Evolutionary conservation across 2,329 filamentous ascomycete genomes (phyloP).

Genomic region (Diaporthe citrichinensis): DNA sequence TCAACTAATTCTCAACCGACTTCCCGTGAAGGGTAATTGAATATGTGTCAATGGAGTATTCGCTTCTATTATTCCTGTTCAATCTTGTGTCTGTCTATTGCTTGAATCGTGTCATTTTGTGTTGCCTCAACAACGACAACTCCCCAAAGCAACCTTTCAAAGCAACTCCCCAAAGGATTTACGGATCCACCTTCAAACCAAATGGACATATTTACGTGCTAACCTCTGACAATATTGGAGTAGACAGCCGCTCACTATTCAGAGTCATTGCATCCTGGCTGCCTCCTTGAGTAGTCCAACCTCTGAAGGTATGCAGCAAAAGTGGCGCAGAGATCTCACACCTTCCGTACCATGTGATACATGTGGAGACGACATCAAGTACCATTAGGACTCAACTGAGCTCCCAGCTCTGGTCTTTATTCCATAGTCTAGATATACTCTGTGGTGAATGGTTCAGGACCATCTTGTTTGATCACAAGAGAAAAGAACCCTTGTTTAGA

Average conservation of each 20-base stretch:
- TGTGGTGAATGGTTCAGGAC: background rate
- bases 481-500: background rate
- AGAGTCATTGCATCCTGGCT: background rate
- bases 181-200: background rate
- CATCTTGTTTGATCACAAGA: background rate
- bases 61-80: background rate
- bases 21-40: background rate
- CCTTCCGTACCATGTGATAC: no score
- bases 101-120: background rate
- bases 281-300: no score
- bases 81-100: background rate
- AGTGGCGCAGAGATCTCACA: no score
- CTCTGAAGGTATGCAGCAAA: no score
- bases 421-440: background rate
- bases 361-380: no score
- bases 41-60: no score
- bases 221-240: background rate
- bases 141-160: background rate
- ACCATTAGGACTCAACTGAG: no score
- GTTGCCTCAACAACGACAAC: background rate
- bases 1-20: no score
- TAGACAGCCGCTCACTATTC: background rate
- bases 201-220: background rate
- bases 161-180: background rate
- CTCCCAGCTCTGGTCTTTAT: background rate